Base-by-base conservation (phyloP, 1,139 yeast species). In the Zygosaccharomyces pseudobailii region DNA sequence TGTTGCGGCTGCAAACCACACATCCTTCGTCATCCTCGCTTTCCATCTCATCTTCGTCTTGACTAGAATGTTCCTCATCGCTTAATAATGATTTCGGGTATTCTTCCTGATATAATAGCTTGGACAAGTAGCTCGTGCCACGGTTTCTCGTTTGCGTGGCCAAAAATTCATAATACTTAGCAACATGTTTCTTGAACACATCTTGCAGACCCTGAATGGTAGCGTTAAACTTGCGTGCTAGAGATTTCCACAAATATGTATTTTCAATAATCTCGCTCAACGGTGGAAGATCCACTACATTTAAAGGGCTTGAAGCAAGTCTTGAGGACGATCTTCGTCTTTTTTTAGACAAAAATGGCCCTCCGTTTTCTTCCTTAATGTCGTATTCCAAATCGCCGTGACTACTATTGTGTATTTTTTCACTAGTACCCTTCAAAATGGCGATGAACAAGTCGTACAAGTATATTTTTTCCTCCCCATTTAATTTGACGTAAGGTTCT, bases 381-480 rank as follows among this genome's bases (percentile, higher is more conserved):
- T 7, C 33, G 19, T 28, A 28, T 10, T 2, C 13, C 3, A 28
- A 10, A 2, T 10, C 32, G 32, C 32, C 32, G 13, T 10, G 3
- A 4, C 2, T 3, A 13, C 3, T 10, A 10, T 13, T 20, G 22
- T 23, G 10, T 30, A 8, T 28, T 7, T 21, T 17, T 13, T 17
- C 24, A 28, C 43, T 46, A 8, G 32, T 49, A 36, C 39, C 54
- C 44, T 61, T 65, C 20, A 68, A 48, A 6, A 78, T 72, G n/a
- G 71, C 70, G 37, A 75, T 71, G 59, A 74, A 78, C 32, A 81
- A 62, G 62, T 82, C 87, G 57, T 82, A 80, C 52, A 75, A 73
- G 53, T 72, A 73, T 0, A 80, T 53, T 44, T 63, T 59, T 40
- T 36, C 42, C 5, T 28, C 42, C 41, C 25, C 47, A 22, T 21